A percentile compares a stretch with the other conserved stretches of the same genome.
Evolutionary conservation across 495 filamentous ascomycete species (phyloP).

Genomic region (Penicillium nucicola): DNA sequence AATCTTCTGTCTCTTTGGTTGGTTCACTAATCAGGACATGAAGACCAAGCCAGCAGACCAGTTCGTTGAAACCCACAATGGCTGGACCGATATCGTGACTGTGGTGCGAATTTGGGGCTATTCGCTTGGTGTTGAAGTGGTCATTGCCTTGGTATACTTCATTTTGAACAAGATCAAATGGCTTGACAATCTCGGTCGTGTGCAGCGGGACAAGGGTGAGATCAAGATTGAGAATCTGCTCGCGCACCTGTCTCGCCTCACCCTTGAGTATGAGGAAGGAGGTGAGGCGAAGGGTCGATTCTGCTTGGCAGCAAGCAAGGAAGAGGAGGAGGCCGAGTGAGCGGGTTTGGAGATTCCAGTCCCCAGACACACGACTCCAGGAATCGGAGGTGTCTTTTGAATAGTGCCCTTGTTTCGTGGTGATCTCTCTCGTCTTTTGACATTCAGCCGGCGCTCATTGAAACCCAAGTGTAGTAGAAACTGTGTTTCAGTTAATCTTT

Average conservation of each 20-base stretch:
- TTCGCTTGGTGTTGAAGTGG: slow-evolving; percentile 69
- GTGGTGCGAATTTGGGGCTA: slow-evolving; percentile 76
- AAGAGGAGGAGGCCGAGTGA: slow-evolving; percentile 43
- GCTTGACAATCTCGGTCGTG: slow-evolving; percentile 70
- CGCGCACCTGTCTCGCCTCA: slow-evolving; percentile 63
- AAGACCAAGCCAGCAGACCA: slow-evolving; percentile 34
- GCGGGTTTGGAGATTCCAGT: not conserved
- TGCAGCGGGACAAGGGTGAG: slow-evolving; percentile 63
- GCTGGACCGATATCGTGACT: slow-evolving; percentile 71
- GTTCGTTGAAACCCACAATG: slow-evolving; percentile 52
- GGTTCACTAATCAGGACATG: slow-evolving; percentile 55
- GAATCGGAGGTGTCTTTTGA: not conserved
- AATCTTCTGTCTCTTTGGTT: slow-evolving; percentile 70
- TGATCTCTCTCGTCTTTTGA: not conserved
- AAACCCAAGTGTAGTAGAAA: not conserved
- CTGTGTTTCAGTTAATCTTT: not conserved
- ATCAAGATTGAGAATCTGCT: slow-evolving; percentile 75
- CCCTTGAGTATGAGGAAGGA: slow-evolving; percentile 63
- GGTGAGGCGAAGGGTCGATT: slow-evolving; percentile 39
- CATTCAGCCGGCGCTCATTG: not conserved
- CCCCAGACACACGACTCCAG: not conserved
- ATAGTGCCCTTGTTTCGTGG: not conserved
- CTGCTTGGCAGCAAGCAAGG: slow-evolving; percentile 38
- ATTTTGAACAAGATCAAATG: slow-evolving; percentile 62
- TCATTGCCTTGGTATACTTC: slow-evolving; percentile 74